Base-by-base conservation (phyloP, 2,329 filamentous ascomycete genomes). In the Triangularia setosa region DNA sequence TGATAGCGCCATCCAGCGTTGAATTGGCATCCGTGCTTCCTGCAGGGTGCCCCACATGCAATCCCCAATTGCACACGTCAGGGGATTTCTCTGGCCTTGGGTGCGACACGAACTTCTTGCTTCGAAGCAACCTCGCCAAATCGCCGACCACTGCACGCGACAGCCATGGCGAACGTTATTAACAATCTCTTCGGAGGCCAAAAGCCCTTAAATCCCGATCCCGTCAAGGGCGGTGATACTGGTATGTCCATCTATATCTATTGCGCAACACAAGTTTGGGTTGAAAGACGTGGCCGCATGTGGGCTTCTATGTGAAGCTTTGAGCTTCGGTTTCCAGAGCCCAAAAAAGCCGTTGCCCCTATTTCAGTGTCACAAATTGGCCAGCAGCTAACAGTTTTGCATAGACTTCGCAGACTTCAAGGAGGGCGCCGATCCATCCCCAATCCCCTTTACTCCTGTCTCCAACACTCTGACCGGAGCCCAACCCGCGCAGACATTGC, bases 371-470 rank as follows among this genome's bases (percentile, higher is more conserved):
- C 27, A 54, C 27, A 57, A 11, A 23, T 27, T 27, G 23, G 12
- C 48, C 52, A 55, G 4, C 52, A 14, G 52, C 57, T 59, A 33
- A 58, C 28, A 53, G n/a, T 24, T 18, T 60, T 35, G n/a, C 24
- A 28, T 75, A 97, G 93, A 96, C 80, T 97, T 97, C 77, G 93
- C 92, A 79, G 94, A 97, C 82, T 98, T 96, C 74, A 92, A 92
- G 66, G 89, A 87, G 69, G 90, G 88, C 71, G 87, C 92, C 69
- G 87, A 90, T 21, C 88, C 91, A 63, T 77, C 81, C 24, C 84
- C 84, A 64, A 79, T 75, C 18, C 78, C 84, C 65, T 76, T 81
- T 74, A 79, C 79, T 59, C 76, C 80, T 58, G 76, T 78, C 64
- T 78, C 81, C 65, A 78, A 82, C 68, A 77, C 82, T 63, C 76